These are phyloP conservation scores for Plasmodium sp. DNA, from an alignment of 169 alveolate species.

Conservation along the genomic window DNA sequence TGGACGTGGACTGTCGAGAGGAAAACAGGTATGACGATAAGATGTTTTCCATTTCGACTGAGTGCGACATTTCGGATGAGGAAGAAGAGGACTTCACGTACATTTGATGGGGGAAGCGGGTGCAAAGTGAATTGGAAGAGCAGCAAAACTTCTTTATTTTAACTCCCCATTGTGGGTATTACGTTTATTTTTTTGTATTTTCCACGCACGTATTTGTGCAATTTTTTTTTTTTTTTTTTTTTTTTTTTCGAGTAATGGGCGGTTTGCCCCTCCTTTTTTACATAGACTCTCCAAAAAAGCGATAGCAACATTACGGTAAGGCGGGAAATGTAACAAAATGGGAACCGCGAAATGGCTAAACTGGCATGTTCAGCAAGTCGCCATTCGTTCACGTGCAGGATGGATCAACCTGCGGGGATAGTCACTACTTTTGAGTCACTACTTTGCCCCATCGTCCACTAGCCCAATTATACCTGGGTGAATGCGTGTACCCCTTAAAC, in stretches of 20 bases:
- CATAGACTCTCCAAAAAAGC: background rate
- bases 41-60: conserved; percentile 9
- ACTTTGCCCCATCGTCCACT: background rate
- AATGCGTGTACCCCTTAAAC: background rate
- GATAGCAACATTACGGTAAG: background rate
- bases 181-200: background rate
- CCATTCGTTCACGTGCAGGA: background rate
- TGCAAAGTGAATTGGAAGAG: background rate
- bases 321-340: background rate
- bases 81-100: conserved; percentile 26
- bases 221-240: too few species aligned
- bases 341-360: background rate
- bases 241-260: background rate
- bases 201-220: background rate
- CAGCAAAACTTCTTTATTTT: background rate
- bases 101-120: background rate
- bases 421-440: background rate
- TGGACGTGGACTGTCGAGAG: background rate
- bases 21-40: conserved; percentile 21
- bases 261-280: background rate
- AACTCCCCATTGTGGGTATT: background rate
- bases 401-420: background rate
- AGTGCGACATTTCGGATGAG: background rate
- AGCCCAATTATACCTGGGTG: background rate
- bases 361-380: background rate